Base-by-base conservation (phyloP, 208 protist species). In the Crithidia expoeki region DNA sequence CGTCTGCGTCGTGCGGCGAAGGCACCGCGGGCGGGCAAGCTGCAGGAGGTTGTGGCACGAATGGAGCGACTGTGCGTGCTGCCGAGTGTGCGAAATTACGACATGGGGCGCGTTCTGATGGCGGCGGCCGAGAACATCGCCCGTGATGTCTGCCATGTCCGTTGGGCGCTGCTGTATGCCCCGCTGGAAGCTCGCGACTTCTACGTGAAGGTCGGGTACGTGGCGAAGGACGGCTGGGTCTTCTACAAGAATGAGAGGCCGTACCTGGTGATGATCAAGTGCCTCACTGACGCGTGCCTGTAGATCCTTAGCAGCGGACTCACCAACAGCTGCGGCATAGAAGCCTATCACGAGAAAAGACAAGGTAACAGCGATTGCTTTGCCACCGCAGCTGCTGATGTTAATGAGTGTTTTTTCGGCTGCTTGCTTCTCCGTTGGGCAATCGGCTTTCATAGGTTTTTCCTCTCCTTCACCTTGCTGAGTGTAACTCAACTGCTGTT, bases 41-140 rank as follows among this genome's bases (percentile, higher is more conserved):
- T 81, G 38, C 32, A 59, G 19, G 74, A 79, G 70, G 66, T 80
- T 33, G 65, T 85, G 0, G 80, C 68, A 1, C 75, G 75, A 23
- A 69, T 85, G n/a, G 83, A 83, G 49, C 77, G 76, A 3, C 38
- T 85, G 44, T 89, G 83, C 52, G 76, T 85, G 51, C 65, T 69
- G 33, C 42, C 12, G 42, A 46, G 55, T 25, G 81, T 79, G 32
- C 67, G 83, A n/a, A 36, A 70, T 38, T 73, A 61, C 36, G 72
- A 72, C 10, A 74, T 76, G 7, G 83, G 73, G 12, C 50, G 34
- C 0, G 23, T 71, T 10, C 49, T 89, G 32, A 70, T 89, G 61
- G 12, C n/a, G 30, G 78, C 66, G 21, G 83, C 81, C 4, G 83
- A 85, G 68, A 51, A 68, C 44, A 79, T 76, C 44, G 76, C 76